A percentile compares a stretch with the other conserved stretches of the same genome.
phyloP scores from a whole-genome alignment of 345 rosid genomes.

The Zanthoxylum bungeanum region DNA sequence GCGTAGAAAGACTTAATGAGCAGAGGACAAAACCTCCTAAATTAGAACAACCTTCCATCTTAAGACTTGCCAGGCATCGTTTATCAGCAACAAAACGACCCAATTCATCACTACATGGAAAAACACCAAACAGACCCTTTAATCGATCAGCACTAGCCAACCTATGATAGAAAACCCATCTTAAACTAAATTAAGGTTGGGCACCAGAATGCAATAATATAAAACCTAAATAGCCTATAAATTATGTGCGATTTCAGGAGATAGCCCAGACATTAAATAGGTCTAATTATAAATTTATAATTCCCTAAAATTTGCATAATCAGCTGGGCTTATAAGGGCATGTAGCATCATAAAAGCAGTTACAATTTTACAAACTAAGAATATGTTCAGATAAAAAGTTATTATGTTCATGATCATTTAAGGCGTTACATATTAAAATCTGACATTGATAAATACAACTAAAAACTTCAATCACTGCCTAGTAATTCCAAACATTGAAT shows the following conservation, averaged over 20 bases:
- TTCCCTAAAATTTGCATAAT: not conserved
- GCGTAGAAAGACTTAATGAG: constrained; percentile 77
- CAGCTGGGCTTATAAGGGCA: not conserved
- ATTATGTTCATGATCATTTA: not conserved
- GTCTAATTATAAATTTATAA: not conserved
- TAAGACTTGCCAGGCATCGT: constrained; percentile 71
- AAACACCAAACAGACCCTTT: constrained; percentile 13
- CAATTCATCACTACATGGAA: constrained; percentile 69
- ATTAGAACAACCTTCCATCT: constrained; percentile 95
- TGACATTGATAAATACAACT: not conserved
- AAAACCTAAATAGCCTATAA: not conserved
- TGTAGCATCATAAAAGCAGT: not conserved
- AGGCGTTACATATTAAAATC: not conserved
- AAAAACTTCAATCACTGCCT: not conserved
- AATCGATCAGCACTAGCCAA: constrained; percentile 4
- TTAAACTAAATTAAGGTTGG: not conserved
- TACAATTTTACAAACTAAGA: not conserved
- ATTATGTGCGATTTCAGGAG: not conserved
- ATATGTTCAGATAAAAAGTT: not conserved
- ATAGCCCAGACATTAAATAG: not conserved
- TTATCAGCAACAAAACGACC: constrained; percentile 95
- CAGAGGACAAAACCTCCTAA: constrained; percentile 73
- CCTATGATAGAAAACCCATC: not conserved
- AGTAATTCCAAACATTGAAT: not conserved
- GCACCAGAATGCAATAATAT: not conserved